Evolutionary conservation across 257 asterid species (phyloP), one percentile per base, ranked within the genome.

Genomic region (Buddleja alternifolia): DNA sequence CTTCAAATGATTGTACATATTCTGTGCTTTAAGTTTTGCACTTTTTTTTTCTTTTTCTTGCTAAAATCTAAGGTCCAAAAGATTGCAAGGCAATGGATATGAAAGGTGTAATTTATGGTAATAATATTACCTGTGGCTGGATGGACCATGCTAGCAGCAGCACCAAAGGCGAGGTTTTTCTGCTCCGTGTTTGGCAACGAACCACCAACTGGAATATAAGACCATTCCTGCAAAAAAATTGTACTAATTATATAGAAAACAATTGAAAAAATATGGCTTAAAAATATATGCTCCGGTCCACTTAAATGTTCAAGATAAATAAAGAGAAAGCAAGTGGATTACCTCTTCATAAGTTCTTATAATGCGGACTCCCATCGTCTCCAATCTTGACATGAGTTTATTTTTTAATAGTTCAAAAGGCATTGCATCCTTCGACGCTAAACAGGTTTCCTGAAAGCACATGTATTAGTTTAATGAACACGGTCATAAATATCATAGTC

Each of bases 91-190:
- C 50, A 65, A 40, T 19, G 3, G 59, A 56, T 25, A 46, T 37
- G 17, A 56, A 29, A 25, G n/a, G 56, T 36, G 10, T 3, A 44
- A 6, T 6, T 42, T 17, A 6, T 25, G 66, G n/a, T 17, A 29
- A 29, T 39, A 47, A 40, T 14, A 39, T 72, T 80, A 91, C 99
- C 99, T 46, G 99, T 94, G 78, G 99, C 97, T 20, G 99, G 99
- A 81, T 94, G 99, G 66, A 94, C 97, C 99, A 94, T 91, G 88
- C 99, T 94, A 72, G 99, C 99, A 77, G 99, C 99, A 77, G 99
- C 99, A 54, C 99, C 99, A 74, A 94, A 94, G 75, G 99, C 99
- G 12, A 94, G 97, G 78, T 92, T 94, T 68, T 85, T 89, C 78
- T 94, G 99, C 82, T 84, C 96, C 0, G 97, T 94, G 76, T 85